phyloP scores from a whole-genome alignment of 164 flowering plant species.

The Piper betle region DNA sequence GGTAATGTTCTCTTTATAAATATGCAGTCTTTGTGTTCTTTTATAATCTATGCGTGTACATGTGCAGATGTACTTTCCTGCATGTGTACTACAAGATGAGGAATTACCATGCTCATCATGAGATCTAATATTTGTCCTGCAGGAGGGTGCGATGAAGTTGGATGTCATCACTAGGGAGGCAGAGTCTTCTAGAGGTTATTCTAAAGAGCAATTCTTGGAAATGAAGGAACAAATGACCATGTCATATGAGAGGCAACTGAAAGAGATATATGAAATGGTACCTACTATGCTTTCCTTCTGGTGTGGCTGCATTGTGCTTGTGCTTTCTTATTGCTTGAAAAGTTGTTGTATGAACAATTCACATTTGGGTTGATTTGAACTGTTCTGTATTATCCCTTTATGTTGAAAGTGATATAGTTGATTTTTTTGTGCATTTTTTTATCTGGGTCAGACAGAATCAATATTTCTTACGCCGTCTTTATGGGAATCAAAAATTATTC shows the following conservation, averaged over 20 bases:
- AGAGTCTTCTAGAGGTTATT: constrained; percentile 36
- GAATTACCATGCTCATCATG: too few relatives aligned
- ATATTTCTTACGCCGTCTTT: too few relatives aligned
- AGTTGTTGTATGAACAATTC: background rate
- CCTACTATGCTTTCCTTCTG: background rate
- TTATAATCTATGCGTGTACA: too few relatives aligned
- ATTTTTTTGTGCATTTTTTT: too few relatives aligned
- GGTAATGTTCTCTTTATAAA: constrained; percentile 18
- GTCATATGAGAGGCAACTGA: constrained; percentile 56
- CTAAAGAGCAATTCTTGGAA: constrained; percentile 33
- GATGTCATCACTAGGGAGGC: constrained; percentile 16
- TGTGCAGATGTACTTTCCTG: too few relatives aligned
- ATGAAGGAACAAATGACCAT: constrained; percentile 45
- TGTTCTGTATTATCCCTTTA: too few relatives aligned
- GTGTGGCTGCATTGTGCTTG: too few relatives aligned
- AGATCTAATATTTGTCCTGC: constrained; percentile 18
- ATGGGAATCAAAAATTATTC: too few relatives aligned
- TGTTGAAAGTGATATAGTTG: too few relatives aligned
- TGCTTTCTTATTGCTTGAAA: background rate
- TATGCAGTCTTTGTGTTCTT: too few relatives aligned
- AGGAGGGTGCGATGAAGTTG: constrained; percentile 42
- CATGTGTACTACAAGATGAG: background rate
- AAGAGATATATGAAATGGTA: constrained; percentile 74
- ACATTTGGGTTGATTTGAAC: background rate
- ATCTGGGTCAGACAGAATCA: too few relatives aligned